These are phyloP conservation scores for Linum usitatissimum DNA, from an alignment of 345 rosid genomes.

Conservation along the genomic window DNA sequence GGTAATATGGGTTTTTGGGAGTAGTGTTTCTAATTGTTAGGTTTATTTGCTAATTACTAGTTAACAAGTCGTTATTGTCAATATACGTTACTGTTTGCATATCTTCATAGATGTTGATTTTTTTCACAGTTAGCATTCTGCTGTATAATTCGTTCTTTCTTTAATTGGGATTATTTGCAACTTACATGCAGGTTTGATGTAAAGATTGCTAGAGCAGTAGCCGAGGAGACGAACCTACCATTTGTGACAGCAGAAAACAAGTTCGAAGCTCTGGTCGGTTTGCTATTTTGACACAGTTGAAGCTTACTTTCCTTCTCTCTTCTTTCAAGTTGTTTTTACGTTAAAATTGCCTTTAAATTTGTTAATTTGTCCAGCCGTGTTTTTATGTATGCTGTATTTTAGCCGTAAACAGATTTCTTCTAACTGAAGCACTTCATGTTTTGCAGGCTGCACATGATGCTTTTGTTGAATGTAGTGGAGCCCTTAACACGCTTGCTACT, in stretches of 20 bases:
- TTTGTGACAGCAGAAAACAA: slow-evolving; percentile 94
- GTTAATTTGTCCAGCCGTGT: not conserved
- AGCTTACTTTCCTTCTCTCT: slow-evolving; percentile 1
- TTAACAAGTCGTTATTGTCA: not conserved
- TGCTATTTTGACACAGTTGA: slow-evolving; percentile 8
- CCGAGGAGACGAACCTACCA: slow-evolving; percentile 81
- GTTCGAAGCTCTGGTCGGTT: slow-evolving; percentile 91
- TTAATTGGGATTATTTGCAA: not conserved
- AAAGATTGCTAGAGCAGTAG: slow-evolving; percentile 87
- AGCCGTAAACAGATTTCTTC: not conserved
- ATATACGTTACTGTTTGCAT: too few species aligned
- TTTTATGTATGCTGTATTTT: too few species aligned
- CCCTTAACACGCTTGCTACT: slow-evolving; percentile 66
- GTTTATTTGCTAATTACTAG: not conserved
- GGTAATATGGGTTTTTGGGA: too few species aligned
- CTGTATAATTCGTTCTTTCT: not conserved
- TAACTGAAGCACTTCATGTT: slow-evolving; percentile 16
- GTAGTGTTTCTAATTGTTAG: too few species aligned
- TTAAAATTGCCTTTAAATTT: too few species aligned
- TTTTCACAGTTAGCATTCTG: not conserved
- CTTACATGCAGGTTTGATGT: slow-evolving; percentile 60
- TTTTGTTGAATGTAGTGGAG: slow-evolving; percentile 89
- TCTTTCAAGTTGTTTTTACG: not conserved
- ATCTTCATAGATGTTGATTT: not conserved
- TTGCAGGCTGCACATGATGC: slow-evolving; percentile 96